These are phyloP conservation scores for Hypoxylon rubiginosum DNA, from an alignment of 2,329 filamentous ascomycete genomes.

Conservation along the genomic window DNA sequence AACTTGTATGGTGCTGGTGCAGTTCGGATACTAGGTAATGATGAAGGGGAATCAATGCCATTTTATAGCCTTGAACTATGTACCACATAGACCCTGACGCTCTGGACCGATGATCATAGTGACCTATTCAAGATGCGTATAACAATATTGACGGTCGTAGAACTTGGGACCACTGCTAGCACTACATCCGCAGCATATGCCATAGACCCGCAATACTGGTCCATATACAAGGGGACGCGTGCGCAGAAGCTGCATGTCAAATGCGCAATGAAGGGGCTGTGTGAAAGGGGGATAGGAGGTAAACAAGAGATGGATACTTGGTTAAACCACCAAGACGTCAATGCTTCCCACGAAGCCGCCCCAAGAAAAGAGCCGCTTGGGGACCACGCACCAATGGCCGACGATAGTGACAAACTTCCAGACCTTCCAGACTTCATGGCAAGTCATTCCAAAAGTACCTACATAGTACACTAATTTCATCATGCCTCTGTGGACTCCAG, in stretches of 20 bases:
- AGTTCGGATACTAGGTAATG: not conserved
- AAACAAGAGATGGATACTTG: not conserved
- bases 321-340: not conserved
- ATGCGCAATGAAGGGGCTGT: not conserved
- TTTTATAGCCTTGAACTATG: not conserved
- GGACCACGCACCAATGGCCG: not conserved
- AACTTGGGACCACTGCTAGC: not conserved
- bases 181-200: not conserved
- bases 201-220: not conserved
- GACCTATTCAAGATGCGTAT: not conserved
- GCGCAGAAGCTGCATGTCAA: not conserved
- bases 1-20: not conserved
- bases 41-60: not conserved
- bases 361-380: not conserved
- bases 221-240: not conserved
- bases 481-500: not conserved
- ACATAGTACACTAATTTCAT: not conserved
- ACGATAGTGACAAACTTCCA: too few relatives aligned
- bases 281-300: not conserved
- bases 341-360: not conserved
- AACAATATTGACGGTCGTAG: not conserved
- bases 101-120: not conserved
- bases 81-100: not conserved
- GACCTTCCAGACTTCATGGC: not conserved
- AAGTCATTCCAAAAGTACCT: not conserved